Evolutionary conservation across 148 eudicot species (phyloP), one percentile per base, ranked within the genome.

Genomic region (Nepenthes mirabilis): DNA sequence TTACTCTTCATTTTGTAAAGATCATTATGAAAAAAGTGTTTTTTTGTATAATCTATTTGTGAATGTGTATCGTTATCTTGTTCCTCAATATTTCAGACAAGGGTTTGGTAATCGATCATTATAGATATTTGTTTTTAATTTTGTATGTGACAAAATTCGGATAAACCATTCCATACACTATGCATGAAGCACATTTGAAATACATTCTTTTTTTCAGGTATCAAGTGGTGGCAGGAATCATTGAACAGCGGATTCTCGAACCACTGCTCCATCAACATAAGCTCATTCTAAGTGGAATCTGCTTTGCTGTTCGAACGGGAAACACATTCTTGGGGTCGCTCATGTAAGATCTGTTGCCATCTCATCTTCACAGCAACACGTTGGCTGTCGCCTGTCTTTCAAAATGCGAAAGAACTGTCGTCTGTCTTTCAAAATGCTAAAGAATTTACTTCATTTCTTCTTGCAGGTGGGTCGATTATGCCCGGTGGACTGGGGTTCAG

Each of bases 401-500:
- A 34, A 8, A 13, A 33, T 11, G 47, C 23, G 13, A 23, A 23
- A 50, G 36, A 34, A 34, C 35, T 37, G 12, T 49, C 2, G 11
- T 11, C 4, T 52, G 1, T 14, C 14, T 63, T 37, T 61, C 4
- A 34, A n/a, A 35, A 8, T 63, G 2, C 13, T 59, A 14, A 1
- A 13, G 36, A 36, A 43, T 37, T 57, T 5, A 11, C 23, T 23
- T 23, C 23, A 23, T 23, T 23, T 23, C 10, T 13, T 57, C 23
- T 37, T 6, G 58, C 74, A 89, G 96, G 93, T 90, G 97, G 97
- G 97, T 90, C 66, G 97, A 90, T 72, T 90, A 82, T 65, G 97
- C 97, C 9, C 94, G 95, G 56, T 83, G 84, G 88, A 63, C 75
- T 23, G 97, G 97, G 36, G 75, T 90, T 64, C 97, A 90, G 67